Percentiles rank a stretch among this genome's conserved stretches.
Evolutionary conservation across 805 yeast species (phyloP).

Genomic region (Tanozyma kutaoensis): DNA sequence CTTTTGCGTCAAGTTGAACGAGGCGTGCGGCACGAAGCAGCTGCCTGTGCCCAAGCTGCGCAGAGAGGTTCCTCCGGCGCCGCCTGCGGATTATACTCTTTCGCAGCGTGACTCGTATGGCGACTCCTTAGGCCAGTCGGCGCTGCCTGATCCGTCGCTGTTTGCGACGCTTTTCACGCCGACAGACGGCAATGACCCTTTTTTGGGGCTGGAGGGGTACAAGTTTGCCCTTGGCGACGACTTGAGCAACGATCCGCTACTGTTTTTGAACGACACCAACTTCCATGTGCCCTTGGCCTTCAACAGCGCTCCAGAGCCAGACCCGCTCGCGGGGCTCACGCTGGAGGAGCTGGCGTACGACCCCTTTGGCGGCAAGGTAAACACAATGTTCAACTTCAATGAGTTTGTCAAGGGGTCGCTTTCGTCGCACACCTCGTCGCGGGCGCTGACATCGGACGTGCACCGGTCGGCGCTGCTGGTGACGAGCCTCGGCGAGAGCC

Average conservation of each 20-base stretch:
- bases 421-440: slow-evolving; percentile 10
- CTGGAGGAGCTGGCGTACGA: slow-evolving; percentile 48
- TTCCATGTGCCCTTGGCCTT: slow-evolving; percentile 47
- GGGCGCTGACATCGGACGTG: slow-evolving; percentile 5
- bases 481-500: slow-evolving; percentile 1
- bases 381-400: slow-evolving; percentile 21
- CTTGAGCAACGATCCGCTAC: slow-evolving; percentile 24
- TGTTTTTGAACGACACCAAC: slow-evolving; percentile 32
- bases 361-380: slow-evolving; percentile 21
- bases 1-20: slow-evolving; percentile 63
- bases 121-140: too few relatives aligned
- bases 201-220: too few relatives aligned
- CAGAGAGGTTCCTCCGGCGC: too few relatives aligned
- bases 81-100: too few relatives aligned
- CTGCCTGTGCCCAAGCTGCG: slow-evolving; percentile 45
- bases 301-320: slow-evolving; percentile 9
- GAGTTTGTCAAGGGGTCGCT: slow-evolving; percentile 21
- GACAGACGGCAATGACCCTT: too few relatives aligned
- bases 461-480: slow-evolving; percentile 5
- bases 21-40: slow-evolving; percentile 72
- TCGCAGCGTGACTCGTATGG: too few relatives aligned
- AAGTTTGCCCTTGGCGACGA: too few relatives aligned
- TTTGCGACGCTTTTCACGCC: slow-evolving; percentile 2
- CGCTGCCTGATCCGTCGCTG: too few relatives aligned
- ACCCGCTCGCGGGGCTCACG: slow-evolving; percentile 29